These are phyloP conservation scores for Hypoxylon perforatum DNA, from an alignment of 495 filamentous ascomycete genomes.

Conservation along the genomic window DNA sequence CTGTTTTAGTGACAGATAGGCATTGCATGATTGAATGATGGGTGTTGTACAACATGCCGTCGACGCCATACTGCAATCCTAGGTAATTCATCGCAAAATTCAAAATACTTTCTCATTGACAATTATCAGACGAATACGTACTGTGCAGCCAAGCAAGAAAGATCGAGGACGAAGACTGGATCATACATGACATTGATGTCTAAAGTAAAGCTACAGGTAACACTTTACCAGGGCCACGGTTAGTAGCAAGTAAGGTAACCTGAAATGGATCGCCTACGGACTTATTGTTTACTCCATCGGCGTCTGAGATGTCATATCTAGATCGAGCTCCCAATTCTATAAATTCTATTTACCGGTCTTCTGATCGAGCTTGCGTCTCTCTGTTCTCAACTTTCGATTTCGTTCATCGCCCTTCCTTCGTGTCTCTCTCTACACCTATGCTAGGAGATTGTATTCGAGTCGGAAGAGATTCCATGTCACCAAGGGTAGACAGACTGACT, in stretches of 20 bases:
- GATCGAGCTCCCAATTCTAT: slow-evolving; percentile 16
- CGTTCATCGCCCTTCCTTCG: neutral
- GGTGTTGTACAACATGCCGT: neutral
- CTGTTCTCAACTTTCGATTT: neutral
- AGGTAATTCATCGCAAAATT: neutral
- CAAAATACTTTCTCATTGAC: neutral
- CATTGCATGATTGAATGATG: too few relatives aligned
- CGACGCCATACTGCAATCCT: neutral
- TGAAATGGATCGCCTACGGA: slow-evolving; percentile 19
- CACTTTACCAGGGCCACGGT: slow-evolving; percentile 13
- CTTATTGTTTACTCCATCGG: slow-evolving; percentile 23
- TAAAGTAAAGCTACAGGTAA: neutral
- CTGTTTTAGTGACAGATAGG: neutral
- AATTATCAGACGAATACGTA: too few relatives aligned
- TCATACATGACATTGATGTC: neutral
- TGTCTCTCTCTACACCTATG: neutral
- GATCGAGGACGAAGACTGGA: neutral
- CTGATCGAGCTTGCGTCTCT: neutral
- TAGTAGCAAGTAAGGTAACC: neutral
- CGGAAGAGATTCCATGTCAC: neutral
- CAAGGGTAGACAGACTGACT: too few relatives aligned
- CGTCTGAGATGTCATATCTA: slow-evolving; percentile 12
- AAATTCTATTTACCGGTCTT: slow-evolving; percentile 20
- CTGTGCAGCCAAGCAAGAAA: neutral
- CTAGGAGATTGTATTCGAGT: neutral